These are phyloP conservation scores for Pythium aquatile DNA, from an alignment of 352 stramenopile species.

Conservation along the genomic window DNA sequence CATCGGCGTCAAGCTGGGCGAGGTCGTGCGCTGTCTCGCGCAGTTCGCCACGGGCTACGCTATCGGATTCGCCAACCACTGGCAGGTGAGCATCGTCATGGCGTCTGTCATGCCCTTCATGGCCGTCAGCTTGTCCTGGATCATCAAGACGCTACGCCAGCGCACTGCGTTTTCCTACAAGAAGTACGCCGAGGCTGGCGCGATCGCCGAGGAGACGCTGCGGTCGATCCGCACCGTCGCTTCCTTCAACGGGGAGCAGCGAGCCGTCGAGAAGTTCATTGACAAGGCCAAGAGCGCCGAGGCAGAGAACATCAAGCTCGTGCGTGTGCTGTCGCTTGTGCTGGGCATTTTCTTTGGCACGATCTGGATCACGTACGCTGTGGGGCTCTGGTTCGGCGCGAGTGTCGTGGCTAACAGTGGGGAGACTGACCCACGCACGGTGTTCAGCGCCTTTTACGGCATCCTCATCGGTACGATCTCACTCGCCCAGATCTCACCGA, in stretches of 20 bases:
- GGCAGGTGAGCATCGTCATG: constrained; percentile 31
- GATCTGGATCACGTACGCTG: constrained; percentile 28
- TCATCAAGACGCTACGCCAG: constrained; percentile 31
- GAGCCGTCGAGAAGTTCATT: constrained; percentile 22
- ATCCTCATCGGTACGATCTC: constrained; percentile 40
- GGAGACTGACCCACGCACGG: constrained; percentile 24
- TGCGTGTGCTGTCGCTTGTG: constrained; percentile 24
- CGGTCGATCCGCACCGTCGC: constrained; percentile 8
- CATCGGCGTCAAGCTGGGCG: constrained; percentile 33
- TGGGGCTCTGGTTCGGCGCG: constrained; percentile 35
- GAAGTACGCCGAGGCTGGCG: constrained; percentile 28
- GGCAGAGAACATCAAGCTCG: constrained; percentile 26
- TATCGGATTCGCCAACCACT: constrained; percentile 26
- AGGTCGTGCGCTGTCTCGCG: constrained; percentile 19
- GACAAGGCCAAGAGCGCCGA: constrained; percentile 25
- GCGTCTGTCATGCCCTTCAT: constrained; percentile 26
- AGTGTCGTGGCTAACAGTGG: constrained; percentile 26
- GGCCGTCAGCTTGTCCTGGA: constrained; percentile 25
- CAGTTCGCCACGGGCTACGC: constrained; percentile 26
- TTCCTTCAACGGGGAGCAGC: constrained; percentile 39
- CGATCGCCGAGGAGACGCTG: constrained; percentile 29
- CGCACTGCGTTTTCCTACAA: constrained; percentile 15
- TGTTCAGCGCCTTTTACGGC: constrained; percentile 39
- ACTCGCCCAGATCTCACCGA: constrained; percentile 34
- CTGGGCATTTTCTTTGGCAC: constrained; percentile 28